Evolutionary conservation across 257 asterid genomes (phyloP).

Genomic region (Jacaranda copaia): DNA sequence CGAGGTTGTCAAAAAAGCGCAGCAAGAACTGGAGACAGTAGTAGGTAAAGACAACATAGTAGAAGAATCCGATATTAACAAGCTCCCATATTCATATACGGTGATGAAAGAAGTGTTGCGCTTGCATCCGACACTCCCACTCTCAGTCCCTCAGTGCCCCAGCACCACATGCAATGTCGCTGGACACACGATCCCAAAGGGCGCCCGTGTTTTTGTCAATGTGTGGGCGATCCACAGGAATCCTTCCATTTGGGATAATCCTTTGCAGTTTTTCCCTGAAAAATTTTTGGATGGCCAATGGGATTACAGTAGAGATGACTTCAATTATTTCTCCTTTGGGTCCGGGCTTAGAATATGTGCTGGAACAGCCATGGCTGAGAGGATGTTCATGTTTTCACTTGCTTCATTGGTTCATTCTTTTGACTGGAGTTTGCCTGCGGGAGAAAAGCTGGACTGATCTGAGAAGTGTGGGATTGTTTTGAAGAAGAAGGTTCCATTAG

Average conservation of each 20-base stretch:
- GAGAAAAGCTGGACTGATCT: conserved; percentile 53
- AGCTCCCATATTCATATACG: conserved; percentile 56
- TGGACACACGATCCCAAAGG: conserved; percentile 64
- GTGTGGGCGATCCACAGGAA: conserved; percentile 76
- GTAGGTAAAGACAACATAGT: conserved; percentile 60
- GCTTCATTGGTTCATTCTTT: conserved; percentile 77
- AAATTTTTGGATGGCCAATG: conserved; percentile 52
- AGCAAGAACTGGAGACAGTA: conserved; percentile 54
- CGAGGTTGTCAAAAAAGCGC: conserved; percentile 46
- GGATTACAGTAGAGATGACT: conserved; percentile 63
- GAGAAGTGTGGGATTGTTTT: conserved; percentile 81
- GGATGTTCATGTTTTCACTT: conserved; percentile 52
- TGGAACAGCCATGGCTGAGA: conserved; percentile 58
- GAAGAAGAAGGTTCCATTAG: conserved; percentile 62
- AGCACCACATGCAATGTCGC: conserved; percentile 53
- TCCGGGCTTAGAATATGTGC: conserved; percentile 69
- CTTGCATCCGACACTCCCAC: conserved; percentile 71
- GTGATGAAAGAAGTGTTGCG: conserved; percentile 77
- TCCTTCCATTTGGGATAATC: conserved; percentile 65
- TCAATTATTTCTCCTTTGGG: conserved; percentile 64
- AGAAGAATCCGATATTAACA: conserved; percentile 62
- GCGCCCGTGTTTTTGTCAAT: conserved; percentile 67
- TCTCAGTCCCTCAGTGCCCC: conserved; percentile 74
- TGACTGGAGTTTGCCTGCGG: conserved; percentile 66
- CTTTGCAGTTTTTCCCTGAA: conserved; percentile 63